A percentile compares a stretch with the other conserved stretches of the same genome.
Conservation (phyloP, 805 yeast species). For the Candida ulmi region DNA sequence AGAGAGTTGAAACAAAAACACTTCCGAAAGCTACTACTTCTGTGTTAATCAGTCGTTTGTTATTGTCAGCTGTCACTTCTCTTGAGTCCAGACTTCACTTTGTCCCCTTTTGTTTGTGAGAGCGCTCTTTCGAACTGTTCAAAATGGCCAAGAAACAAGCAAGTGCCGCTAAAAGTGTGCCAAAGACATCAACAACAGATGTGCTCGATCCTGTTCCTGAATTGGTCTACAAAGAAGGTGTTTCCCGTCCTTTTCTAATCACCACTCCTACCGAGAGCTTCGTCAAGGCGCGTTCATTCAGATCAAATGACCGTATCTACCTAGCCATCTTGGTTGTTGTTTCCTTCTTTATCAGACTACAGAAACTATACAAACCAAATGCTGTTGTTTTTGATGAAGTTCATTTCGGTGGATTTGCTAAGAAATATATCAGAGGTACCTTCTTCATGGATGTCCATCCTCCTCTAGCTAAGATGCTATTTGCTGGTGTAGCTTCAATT, state of each 20-base stretch:
- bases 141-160: conserved; percentile 1
- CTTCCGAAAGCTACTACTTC: background rate
- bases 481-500: conserved; percentile 60
- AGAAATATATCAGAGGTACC: conserved; percentile 61
- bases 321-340: conserved; percentile 39
- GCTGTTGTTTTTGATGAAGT: conserved; percentile 91
- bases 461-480: conserved; percentile 72
- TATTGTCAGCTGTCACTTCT: too few species aligned
- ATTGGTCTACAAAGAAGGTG: conserved; percentile 44
- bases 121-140: background rate
- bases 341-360: conserved; percentile 56
- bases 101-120: too few species aligned
- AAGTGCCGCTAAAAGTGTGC: background rate
- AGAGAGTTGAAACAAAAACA: too few species aligned
- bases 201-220: conserved; percentile 35
- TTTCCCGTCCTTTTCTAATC: conserved; percentile 46
- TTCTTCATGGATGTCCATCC: conserved; percentile 78
- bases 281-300: conserved; percentile 35
- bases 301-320: conserved; percentile 34
- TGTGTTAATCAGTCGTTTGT: background rate
- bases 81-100: too few species aligned
- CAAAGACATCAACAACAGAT: background rate
- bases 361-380: conserved; percentile 58
- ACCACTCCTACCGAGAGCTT: conserved; percentile 42
- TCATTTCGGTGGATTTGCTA: conserved; percentile 95